phyloP scores from a whole-genome alignment of 768 basidiomycete species.

The Candolleomyces eurysporus region DNA sequence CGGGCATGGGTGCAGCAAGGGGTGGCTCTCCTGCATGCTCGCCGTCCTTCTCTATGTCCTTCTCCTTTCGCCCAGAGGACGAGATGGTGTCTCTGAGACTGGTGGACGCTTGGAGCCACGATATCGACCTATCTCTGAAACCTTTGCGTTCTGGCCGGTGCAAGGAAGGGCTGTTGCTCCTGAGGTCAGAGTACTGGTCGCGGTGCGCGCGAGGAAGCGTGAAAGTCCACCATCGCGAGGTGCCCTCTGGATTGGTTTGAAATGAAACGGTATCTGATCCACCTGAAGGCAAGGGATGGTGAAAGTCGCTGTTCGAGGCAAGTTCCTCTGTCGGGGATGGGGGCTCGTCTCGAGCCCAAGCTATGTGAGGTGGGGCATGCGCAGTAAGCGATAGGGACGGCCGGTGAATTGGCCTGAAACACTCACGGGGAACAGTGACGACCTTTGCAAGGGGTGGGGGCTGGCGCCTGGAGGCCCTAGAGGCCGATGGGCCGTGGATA shows the following conservation, averaged over 20 bases:
- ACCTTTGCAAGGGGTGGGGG: constrained; percentile 53
- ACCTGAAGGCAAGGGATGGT: not conserved
- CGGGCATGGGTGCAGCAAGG: constrained; percentile 33
- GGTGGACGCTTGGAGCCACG: constrained; percentile 48
- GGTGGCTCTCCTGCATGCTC: not conserved
- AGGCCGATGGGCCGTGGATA: constrained; percentile 29
- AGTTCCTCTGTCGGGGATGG: constrained; percentile 59
- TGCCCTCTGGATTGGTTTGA: constrained; percentile 37
- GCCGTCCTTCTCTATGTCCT: constrained; percentile 21
- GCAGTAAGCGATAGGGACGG: constrained; percentile 3
- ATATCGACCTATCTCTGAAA: constrained; percentile 46
- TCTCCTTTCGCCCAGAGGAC: constrained; percentile 34
- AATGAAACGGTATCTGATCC: constrained; percentile 47
- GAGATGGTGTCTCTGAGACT: constrained; percentile 33
- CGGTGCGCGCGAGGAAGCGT: constrained; percentile 46
- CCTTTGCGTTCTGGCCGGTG: constrained; percentile 30
- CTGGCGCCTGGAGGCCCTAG: constrained; percentile 30
- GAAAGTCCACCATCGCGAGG: constrained; percentile 75
- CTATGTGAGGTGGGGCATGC: constrained; percentile 32
- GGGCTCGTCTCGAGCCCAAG: constrained; percentile 84
- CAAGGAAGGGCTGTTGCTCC: constrained; percentile 14
- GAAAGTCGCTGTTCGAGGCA: constrained; percentile 19
- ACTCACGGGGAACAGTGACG: constrained; percentile 70
- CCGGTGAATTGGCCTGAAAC: not conserved
- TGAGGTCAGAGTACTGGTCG: constrained; percentile 1